These are phyloP conservation scores for Zasmidium cellare DNA, from an alignment of 2,329 filamentous ascomycete genomes.

Conservation along the genomic window DNA sequence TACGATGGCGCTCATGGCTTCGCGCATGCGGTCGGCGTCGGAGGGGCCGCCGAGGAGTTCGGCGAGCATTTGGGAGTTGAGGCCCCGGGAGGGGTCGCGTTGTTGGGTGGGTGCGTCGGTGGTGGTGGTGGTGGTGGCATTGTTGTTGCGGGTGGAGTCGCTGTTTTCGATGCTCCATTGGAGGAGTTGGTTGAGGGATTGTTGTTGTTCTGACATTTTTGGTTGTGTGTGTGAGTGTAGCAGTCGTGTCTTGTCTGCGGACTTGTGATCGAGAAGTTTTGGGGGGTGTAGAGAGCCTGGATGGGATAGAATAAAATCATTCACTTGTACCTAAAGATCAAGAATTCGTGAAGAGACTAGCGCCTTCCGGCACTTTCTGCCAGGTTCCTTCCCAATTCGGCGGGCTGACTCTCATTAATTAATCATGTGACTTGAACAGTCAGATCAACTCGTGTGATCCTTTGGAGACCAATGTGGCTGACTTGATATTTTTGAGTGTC, in stretches of 20 bases:
- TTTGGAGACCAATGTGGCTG: too few species aligned
- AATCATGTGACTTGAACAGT: background rate
- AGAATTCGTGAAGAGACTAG: background rate
- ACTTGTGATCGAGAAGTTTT: too few species aligned
- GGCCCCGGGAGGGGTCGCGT: constrained; percentile 41
- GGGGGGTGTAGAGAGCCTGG: too few species aligned
- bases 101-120: constrained; percentile 32
- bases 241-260: too few species aligned
- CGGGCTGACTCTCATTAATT: background rate
- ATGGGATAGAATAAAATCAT: constrained; percentile 3
- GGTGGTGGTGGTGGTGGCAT: too few species aligned
- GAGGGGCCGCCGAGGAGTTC: constrained; percentile 79
- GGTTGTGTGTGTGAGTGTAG: background rate
- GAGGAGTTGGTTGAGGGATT: constrained; percentile 68
- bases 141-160: constrained; percentile 41
- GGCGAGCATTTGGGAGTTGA: constrained; percentile 70
- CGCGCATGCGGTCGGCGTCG: constrained; percentile 89
- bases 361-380: background rate
- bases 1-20: constrained; percentile 74
- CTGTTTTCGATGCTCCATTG: constrained; percentile 75
- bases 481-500: background rate
- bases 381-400: constrained; percentile 1
- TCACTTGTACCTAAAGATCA: constrained; percentile 3
- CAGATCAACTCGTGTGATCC: background rate
- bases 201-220: constrained; percentile 24